Evolutionary conservation across 2,329 filamentous ascomycete species (phyloP), one percentile per base, ranked within the genome.

Genomic region (Aaosphaeria pasadenensis): DNA sequence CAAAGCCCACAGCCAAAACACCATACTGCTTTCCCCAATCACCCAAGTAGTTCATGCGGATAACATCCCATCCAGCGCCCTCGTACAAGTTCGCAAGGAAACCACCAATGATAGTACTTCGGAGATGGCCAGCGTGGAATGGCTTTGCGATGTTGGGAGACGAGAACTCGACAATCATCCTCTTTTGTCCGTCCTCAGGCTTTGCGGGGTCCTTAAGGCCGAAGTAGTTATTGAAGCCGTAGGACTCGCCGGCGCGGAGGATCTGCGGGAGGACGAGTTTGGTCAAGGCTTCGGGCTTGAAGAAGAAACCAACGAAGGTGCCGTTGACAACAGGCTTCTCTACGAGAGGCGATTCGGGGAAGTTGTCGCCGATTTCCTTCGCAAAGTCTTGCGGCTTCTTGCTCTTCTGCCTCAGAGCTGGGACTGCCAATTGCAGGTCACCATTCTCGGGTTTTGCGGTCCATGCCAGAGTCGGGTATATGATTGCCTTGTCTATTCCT

Each of bases 21-120:
- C 83, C 83, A 52, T 85, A 87, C 61, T 88, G 85, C 69, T 87
- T 88, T 28, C 87, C 87, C 87, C 87, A 91, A 64, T 91, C 87
- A 33, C 87, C 87, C 0, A 90, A 77, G 62, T 90, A 91, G 71
- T 90, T 90, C 74, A 90, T 79, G 28, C 82, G 77, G 40, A 83
- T 69, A 0, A 89, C 85, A 33, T 89, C 81, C 83, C 85, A 90
- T 17, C 86, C 87, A 44, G 83, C 81, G 13, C 71, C 76, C 58
- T 85, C 76, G 63, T 89, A 87, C 2, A 89, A 65, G 59, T 89
- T 89, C 24, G 84, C 76, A 17, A 90, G 71, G 66, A 88, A 89
- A 30, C 84, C 85, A 39, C 87, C 87, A 48, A 90, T 87, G 54
- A 91, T 88, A 44, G 87, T 91, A 61, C 85, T 88, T 59, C 87